Percentiles rank a stretch among this genome's conserved stretches.
These are phyloP conservation scores for Schwanniomyces occidentalis DNA, from an alignment of 805 yeast species.

Conservation along the genomic window DNA sequence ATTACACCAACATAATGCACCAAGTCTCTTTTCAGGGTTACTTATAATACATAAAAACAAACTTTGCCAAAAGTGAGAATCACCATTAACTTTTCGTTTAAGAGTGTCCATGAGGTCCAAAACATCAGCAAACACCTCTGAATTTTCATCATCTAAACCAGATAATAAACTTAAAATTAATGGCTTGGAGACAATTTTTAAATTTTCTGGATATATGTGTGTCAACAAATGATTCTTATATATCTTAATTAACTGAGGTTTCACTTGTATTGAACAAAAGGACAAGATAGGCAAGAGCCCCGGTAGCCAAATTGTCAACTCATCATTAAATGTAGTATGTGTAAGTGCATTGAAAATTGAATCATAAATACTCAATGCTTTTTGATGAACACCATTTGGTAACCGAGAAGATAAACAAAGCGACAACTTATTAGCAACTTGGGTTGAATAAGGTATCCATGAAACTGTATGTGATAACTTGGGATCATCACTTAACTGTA, in stretches of 20 bases:
- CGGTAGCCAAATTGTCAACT: slow-evolving; percentile 81
- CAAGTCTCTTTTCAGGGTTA: slow-evolving; percentile 77
- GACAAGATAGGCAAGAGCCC: slow-evolving; percentile 89
- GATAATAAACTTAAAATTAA: slow-evolving; percentile 74
- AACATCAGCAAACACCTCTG: slow-evolving; percentile 72
- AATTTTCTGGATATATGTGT: slow-evolving; percentile 37
- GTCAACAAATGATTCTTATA: slow-evolving; percentile 54
- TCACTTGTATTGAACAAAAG: slow-evolving; percentile 85
- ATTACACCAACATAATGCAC: slow-evolving; percentile 78
- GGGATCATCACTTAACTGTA: slow-evolving; percentile 36
- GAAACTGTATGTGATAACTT: slow-evolving; percentile 20
- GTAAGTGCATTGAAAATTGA: slow-evolving; percentile 67
- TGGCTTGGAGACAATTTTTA: slow-evolving; percentile 65
- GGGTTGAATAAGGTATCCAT: slow-evolving; percentile 67
- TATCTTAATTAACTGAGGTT: slow-evolving; percentile 69
- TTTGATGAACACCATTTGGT: slow-evolving; percentile 96
- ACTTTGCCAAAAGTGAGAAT: slow-evolving; percentile 84
- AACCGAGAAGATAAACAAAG: slow-evolving; percentile 76
- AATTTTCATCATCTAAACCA: slow-evolving; percentile 89
- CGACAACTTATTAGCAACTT: slow-evolving; percentile 70
- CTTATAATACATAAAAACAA: slow-evolving; percentile 73
- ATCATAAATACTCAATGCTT: slow-evolving; percentile 76
- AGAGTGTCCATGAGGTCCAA: slow-evolving; percentile 61
- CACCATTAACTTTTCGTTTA: slow-evolving; percentile 57
- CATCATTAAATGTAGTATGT: slow-evolving; percentile 49